Conservation (phyloP, 371 early-diverging fungal species). For the Dinochytrium kinnereticum region DNA sequence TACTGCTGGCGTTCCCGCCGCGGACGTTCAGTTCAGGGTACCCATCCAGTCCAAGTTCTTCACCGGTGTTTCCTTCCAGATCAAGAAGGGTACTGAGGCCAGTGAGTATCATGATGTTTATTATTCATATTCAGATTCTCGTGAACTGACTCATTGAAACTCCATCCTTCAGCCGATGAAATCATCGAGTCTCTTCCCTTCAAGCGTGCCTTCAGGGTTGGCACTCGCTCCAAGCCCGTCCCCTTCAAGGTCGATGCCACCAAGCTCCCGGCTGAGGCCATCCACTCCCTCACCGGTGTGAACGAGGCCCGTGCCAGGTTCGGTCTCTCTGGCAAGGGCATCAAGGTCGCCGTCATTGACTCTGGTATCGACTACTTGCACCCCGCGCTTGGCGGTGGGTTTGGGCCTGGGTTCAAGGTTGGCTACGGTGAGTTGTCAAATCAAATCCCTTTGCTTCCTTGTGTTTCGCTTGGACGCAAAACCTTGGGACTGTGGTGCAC, state of each 20-base stretch:
- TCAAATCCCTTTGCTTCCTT: too few relatives aligned
- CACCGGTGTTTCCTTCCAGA: not conserved
- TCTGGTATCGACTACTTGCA: constrained; percentile 69
- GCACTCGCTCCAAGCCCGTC: not conserved
- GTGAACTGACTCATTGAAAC: too few relatives aligned
- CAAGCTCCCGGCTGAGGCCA: not conserved
- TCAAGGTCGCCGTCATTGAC: constrained; percentile 58
- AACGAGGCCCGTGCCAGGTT: constrained; percentile 10
- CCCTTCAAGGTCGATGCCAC: not conserved
- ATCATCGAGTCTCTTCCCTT: not conserved
- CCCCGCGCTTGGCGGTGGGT: constrained; percentile 68
- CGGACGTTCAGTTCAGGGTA: not conserved
- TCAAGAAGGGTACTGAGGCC: too few relatives aligned
- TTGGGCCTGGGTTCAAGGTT: constrained; percentile 17
- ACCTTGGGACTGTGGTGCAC: too few relatives aligned
- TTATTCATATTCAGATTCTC: too few relatives aligned
- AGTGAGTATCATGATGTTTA: too few relatives aligned
- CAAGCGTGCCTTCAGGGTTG: not conserved
- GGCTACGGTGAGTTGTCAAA: constrained; percentile 39
- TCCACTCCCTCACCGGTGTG: constrained; percentile 29
- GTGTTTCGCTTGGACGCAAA: too few relatives aligned
- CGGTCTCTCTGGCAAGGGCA: constrained; percentile 38
- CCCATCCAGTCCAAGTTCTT: constrained; percentile 4
- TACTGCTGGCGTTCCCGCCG: not conserved
- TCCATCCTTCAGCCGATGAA: not conserved